phyloP scores from a whole-genome alignment of 2,329 filamentous ascomycete species.

The Penicillium sp. region DNA sequence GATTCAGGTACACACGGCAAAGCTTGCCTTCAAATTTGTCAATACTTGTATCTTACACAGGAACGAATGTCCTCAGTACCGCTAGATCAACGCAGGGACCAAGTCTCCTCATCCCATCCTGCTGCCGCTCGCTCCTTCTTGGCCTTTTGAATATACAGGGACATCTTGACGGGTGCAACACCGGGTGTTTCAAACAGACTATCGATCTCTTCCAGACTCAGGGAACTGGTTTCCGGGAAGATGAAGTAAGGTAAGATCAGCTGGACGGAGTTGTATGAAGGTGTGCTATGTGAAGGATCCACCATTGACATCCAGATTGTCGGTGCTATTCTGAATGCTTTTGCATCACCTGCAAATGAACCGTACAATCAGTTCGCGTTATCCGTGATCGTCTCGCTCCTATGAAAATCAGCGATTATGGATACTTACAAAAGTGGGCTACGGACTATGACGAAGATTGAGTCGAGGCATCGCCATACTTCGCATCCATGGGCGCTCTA shows the following conservation, averaged over 20 bases:
- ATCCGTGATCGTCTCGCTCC: constrained; percentile 20
- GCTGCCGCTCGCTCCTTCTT: constrained; percentile 34
- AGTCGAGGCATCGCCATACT: constrained; percentile 53
- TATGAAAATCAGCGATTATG: constrained; percentile 22
- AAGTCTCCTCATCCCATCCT: constrained; percentile 18
- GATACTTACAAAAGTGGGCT: constrained; percentile 35
- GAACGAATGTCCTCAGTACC: not conserved
- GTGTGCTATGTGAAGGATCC: constrained; percentile 40
- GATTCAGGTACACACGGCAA: not conserved
- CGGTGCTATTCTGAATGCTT: constrained; percentile 39
- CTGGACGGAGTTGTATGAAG: constrained; percentile 48
- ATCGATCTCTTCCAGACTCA: constrained; percentile 58
- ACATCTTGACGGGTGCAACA: constrained; percentile 46
- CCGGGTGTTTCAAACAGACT: constrained; percentile 55
- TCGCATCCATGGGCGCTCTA: constrained; percentile 52
- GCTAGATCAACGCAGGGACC: not conserved
- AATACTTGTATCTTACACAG: not conserved
- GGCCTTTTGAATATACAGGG: constrained; percentile 40
- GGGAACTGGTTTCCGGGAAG: constrained; percentile 53
- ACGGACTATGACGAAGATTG: constrained; percentile 40
- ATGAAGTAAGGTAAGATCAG: constrained; percentile 50
- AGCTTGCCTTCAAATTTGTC: not conserved
- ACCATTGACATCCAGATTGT: constrained; percentile 51
- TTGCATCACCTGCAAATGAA: constrained; percentile 15
- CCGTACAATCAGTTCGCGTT: constrained; percentile 12